Evolutionary conservation across 2,329 filamentous ascomycete genomes (phyloP).

Genomic region (Lachnellula subtilissima): DNA sequence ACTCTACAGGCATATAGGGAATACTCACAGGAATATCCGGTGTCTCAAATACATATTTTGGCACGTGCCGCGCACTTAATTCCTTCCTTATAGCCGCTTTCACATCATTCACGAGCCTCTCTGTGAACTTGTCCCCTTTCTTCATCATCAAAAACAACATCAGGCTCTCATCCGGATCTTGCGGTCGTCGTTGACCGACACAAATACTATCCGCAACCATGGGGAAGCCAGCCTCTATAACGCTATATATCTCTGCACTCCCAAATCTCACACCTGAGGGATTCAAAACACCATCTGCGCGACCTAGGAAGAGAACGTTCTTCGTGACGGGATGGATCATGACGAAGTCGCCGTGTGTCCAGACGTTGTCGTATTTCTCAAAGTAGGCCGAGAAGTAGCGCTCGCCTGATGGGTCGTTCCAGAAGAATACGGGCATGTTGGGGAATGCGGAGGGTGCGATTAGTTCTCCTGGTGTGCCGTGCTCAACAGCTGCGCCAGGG

Average conservation of each 20-base stretch:
- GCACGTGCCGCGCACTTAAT: constrained; percentile 69
- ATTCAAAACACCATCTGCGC: constrained; percentile 76
- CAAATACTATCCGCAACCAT: constrained; percentile 69
- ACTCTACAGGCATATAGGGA: not conserved
- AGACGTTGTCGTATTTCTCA: constrained; percentile 59
- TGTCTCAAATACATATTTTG: constrained; percentile 73
- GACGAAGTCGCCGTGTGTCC: constrained; percentile 82
- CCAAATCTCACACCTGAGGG: constrained; percentile 76
- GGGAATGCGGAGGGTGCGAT: constrained; percentile 68
- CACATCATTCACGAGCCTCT: constrained; percentile 50
- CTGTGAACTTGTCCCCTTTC: constrained; percentile 51
- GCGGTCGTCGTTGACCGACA: constrained; percentile 67
- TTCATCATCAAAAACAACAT: constrained; percentile 57
- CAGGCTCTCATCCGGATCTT: constrained; percentile 53
- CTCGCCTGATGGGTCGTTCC: constrained; percentile 43
- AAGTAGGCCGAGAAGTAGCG: constrained; percentile 57
- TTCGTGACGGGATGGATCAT: constrained; percentile 63
- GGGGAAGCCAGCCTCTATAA: constrained; percentile 63
- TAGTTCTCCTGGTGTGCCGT: constrained; percentile 68
- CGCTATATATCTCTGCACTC: constrained; percentile 72
- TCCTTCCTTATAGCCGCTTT: constrained; percentile 62
- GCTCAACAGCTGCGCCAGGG: constrained; percentile 37
- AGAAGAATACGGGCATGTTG: constrained; percentile 67
- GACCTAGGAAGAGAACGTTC: constrained; percentile 61
- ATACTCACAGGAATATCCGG: constrained; percentile 70